A percentile compares a stretch with the other conserved stretches of the same genome.
Conservation (phyloP, 2,329 filamentous ascomycete genomes). For the Sporothrix pseudoabietina region DNA sequence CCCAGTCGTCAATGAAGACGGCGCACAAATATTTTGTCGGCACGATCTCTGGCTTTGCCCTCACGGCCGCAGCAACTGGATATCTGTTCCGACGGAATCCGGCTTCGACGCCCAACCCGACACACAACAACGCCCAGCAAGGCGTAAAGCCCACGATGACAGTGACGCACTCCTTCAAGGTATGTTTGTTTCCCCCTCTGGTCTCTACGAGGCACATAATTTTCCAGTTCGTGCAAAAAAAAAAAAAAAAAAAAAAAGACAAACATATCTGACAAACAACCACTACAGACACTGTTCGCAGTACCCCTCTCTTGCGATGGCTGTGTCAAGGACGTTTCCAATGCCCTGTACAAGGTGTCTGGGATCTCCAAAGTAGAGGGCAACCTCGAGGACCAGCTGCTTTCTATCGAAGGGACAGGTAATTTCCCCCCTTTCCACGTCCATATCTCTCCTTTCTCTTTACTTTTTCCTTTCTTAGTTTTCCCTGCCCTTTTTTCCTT, state of each 20-base stretch:
- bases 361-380: conserved; percentile 83
- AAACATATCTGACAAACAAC: neutral
- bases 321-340: conserved; percentile 85
- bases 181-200: conserved; percentile 36
- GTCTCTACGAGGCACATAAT: neutral
- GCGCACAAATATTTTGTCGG: conserved; percentile 9
- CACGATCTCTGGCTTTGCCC: conserved; percentile 23
- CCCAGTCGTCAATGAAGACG: conserved; percentile 19
- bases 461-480: neutral
- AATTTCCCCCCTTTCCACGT: neutral
- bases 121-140: neutral
- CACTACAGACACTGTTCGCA: conserved; percentile 79
- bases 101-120: neutral
- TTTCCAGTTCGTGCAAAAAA: conserved; percentile 32
- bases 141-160: conserved; percentile 44
- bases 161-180: conserved; percentile 51
- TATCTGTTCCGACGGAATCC: conserved; percentile 16
- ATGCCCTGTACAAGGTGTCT: conserved; percentile 72
- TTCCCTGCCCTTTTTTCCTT: neutral
- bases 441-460: neutral
- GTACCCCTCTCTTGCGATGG: conserved; percentile 89
- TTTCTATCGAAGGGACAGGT: conserved; percentile 83
- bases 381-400: conserved; percentile 78
- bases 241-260: no score
- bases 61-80: conserved; percentile 23